Percentiles rank a stretch among this genome's conserved stretches.
These are phyloP conservation scores for Eucalyptus shirleyi DNA, from an alignment of 345 rosid genomes.

Conservation along the genomic window DNA sequence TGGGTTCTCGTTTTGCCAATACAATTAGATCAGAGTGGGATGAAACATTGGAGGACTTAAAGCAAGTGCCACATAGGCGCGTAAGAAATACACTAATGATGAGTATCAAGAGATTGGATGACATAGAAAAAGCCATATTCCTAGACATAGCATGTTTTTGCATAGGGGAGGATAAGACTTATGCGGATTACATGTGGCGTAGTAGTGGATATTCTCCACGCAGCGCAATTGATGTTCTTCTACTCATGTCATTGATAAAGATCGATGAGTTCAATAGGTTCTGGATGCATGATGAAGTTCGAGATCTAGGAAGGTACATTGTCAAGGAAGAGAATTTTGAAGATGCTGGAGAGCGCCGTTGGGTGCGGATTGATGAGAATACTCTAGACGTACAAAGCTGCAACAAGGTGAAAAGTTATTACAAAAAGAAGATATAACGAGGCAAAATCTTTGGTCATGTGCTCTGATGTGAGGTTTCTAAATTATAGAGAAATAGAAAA, in stretches of 20 bases:
- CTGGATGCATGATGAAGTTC: background rate
- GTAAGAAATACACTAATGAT: background rate
- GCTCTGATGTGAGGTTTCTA: background rate
- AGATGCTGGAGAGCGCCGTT: background rate
- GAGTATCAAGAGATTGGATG: background rate
- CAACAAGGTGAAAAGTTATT: background rate
- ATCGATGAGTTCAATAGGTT: background rate
- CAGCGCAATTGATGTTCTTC: background rate
- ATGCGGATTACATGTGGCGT: background rate
- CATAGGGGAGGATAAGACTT: background rate
- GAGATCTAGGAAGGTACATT: background rate
- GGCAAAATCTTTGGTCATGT: background rate
- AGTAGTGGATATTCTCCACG: background rate
- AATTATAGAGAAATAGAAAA: background rate
- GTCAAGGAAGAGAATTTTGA: background rate
- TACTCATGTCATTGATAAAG: background rate
- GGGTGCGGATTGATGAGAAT: background rate
- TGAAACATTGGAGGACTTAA: background rate
- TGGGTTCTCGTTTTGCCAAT: background rate
- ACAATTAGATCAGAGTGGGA: background rate
- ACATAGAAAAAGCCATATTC: background rate
- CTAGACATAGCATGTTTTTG: background rate
- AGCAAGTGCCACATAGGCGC: background rate
- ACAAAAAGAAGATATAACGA: background rate
- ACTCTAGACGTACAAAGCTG: background rate